Conservation (phyloP, 306 rosid genomes). For the Prunus dulcis region DNA sequence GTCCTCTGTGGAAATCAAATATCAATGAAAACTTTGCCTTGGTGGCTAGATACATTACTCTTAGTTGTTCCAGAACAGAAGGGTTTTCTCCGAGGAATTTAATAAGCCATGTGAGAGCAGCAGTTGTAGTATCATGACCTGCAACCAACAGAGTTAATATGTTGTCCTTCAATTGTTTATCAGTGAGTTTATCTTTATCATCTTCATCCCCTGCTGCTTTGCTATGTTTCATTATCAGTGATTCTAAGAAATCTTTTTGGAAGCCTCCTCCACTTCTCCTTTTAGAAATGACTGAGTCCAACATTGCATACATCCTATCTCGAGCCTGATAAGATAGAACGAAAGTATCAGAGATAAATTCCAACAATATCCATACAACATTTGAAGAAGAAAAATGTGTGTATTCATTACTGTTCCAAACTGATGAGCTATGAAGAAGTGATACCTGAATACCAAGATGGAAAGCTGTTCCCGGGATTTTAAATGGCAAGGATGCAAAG, state of each 20-base stretch:
- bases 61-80: constrained; percentile 52
- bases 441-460: constrained; percentile 72
- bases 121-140: constrained; percentile 92
- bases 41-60: constrained; percentile 37
- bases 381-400: neutral
- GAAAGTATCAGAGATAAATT: neutral
- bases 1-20: constrained; percentile 8
- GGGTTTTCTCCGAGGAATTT: constrained; percentile 81
- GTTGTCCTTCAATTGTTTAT: constrained; percentile 78
- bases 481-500: constrained; percentile 79
- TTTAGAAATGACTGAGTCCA: constrained; percentile 54
- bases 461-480: constrained; percentile 80
- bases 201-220: constrained; percentile 34
- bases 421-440: neutral
- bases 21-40: neutral
- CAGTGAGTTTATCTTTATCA: constrained; percentile 66
- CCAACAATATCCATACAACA: neutral
- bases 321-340: constrained; percentile 50
- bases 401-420: too few species aligned
- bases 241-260: constrained; percentile 72
- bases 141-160: constrained; percentile 74
- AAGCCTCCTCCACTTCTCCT: constrained; percentile 63
- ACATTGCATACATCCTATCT: constrained; percentile 73
- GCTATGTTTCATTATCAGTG: constrained; percentile 65
- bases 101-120: constrained; percentile 81